Percentiles rank a stretch among this genome's conserved stretches.
These are phyloP conservation scores for Piper longum DNA, from an alignment of 164 flowering plant genomes.

Conservation along the genomic window DNA sequence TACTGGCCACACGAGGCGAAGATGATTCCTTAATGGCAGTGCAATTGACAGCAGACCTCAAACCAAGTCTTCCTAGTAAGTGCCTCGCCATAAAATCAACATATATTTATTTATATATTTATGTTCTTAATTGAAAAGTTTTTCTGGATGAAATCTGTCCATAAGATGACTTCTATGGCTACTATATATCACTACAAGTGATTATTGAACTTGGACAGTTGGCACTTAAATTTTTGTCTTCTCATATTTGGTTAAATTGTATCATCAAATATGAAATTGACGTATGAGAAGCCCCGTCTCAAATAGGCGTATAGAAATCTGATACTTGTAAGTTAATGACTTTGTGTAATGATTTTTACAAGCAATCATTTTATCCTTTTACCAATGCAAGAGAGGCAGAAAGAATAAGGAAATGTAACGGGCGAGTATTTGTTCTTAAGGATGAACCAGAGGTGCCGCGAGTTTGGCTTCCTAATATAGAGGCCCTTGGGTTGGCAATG, in stretches of 20 bases:
- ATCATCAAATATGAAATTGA: too few species aligned
- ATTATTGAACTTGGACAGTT: neutral
- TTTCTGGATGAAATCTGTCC: neutral
- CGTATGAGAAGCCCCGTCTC: too few species aligned
- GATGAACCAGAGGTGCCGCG: slow-evolving; percentile 91
- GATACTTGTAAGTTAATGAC: too few species aligned
- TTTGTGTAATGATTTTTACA: too few species aligned
- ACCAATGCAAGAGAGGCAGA: slow-evolving; percentile 86
- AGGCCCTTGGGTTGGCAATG: slow-evolving; percentile 95
- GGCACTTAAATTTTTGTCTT: neutral
- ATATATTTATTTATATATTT: too few species aligned
- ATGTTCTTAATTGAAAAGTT: neutral
- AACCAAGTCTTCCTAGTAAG: slow-evolving; percentile 88
- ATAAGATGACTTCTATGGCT: neutral
- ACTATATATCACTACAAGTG: neutral
- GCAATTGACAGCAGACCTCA: slow-evolving; percentile 75
- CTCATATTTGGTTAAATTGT: neutral
- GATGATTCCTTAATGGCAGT: slow-evolving; percentile 52
- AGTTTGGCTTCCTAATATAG: slow-evolving; percentile 81
- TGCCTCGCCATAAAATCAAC: neutral
- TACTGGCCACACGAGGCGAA: slow-evolving; percentile 62
- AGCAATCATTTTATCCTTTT: neutral
- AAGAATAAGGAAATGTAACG: slow-evolving; percentile 80
- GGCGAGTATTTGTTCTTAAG: slow-evolving; percentile 91
- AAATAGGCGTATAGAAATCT: too few species aligned